Conservation (phyloP, 805 yeast species). For the Komagataella mondaviorum region DNA sequence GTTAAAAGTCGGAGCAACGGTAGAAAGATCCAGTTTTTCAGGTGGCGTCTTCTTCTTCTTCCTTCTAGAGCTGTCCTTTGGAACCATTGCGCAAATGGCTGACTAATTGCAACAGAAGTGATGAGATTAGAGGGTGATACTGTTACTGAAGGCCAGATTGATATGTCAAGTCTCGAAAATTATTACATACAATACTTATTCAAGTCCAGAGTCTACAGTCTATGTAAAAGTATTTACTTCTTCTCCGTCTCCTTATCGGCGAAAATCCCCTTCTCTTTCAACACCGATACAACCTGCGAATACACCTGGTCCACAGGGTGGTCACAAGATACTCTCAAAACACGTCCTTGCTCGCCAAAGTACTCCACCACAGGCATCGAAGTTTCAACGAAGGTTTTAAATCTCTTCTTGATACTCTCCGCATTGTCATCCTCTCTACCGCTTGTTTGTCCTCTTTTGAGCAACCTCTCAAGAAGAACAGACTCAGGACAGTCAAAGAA, state of each 20-base stretch:
- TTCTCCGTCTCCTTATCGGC: neutral
- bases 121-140: neutral
- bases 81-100: neutral
- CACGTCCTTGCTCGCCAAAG: conserved; percentile 60
- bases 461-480: conserved; percentile 72
- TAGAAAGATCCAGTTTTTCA: neutral
- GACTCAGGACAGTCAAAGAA: conserved; percentile 74
- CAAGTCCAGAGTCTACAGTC: neutral
- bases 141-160: neutral
- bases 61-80: neutral
- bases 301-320: conserved; percentile 73
- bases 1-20: neutral
- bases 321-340: conserved; percentile 68
- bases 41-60: neutral
- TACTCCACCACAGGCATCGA: conserved; percentile 90
- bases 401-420: conserved; percentile 83
- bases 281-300: conserved; percentile 48
- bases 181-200: neutral
- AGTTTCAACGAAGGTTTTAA: conserved; percentile 73
- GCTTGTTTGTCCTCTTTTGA: conserved; percentile 88
- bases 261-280: conserved; percentile 27
- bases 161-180: neutral
- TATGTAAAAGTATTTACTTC: neutral
- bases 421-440: conserved; percentile 91
- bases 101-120: too few relatives aligned